Conservation (phyloP, 306 rosid species). For the Cucumis sativus region Cucumber_9930_V3 NC_026660.2:5439001-5439500, state of each 20-base stretch:
- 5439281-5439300: neutral
- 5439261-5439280: conserved; percentile 19
- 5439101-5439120: conserved; percentile 39
- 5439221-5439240: too few relatives aligned
- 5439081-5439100: conserved; percentile 14
- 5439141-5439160: too few relatives aligned
- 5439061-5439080: conserved; percentile 28
- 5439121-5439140: neutral
- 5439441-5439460: conserved; percentile 43
- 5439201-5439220: too few relatives aligned
- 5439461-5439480: conserved; percentile 31
- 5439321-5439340: conserved; percentile 49
- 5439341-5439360: conserved; percentile 61
- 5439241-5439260: conserved; percentile 23
- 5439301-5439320: conserved; percentile 47
- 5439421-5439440: conserved; percentile 32
- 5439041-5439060: conserved; percentile 24
- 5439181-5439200: too few relatives aligned
- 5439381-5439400: conserved; percentile 32
- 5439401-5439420: conserved; percentile 73
- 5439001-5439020: too few relatives aligned
- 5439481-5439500: conserved; percentile 43
- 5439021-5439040: conserved; percentile 51
- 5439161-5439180: too few relatives aligned
- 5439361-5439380: conserved; percentile 19